Evolutionary conservation across 148 eudicot species (phyloP).

Genomic region (Arbutus unedo): DNA sequence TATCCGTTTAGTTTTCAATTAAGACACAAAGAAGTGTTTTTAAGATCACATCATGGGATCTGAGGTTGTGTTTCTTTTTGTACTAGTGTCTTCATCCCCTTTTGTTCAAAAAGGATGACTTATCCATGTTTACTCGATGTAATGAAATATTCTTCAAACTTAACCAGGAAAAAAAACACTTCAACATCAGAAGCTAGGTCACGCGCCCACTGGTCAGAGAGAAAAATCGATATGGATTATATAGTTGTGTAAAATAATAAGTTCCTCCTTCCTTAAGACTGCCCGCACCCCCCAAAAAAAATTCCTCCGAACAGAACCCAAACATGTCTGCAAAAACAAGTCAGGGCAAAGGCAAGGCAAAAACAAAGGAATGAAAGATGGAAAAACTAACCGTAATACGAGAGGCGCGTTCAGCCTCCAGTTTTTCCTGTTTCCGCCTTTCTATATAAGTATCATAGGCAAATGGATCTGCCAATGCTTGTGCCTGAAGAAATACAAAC

Average conservation of each 20-base stretch:
- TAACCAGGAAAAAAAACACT: neutral
- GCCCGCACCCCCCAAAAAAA: neutral
- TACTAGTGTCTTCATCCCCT: neutral
- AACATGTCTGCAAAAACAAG: neutral
- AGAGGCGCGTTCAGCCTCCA: slow-evolving; percentile 39
- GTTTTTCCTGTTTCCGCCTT: slow-evolving; percentile 58
- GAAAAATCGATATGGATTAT: neutral
- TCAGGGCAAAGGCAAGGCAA: neutral
- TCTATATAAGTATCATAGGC: slow-evolving; percentile 67
- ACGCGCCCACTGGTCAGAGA: neutral
- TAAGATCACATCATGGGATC: neutral
- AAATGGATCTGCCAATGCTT: slow-evolving; percentile 65
- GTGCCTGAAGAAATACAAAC: slow-evolving; percentile 49
- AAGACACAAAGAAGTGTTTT: neutral
- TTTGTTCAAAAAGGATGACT: neutral
- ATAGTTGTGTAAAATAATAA: neutral
- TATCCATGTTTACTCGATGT: neutral
- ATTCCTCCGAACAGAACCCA: neutral
- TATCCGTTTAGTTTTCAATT: neutral
- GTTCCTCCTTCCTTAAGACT: neutral
- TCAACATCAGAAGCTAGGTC: neutral
- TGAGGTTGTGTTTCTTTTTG: slow-evolving; percentile 9
- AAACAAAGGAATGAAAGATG: neutral
- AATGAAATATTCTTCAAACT: neutral
- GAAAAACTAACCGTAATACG: slow-evolving; percentile 62